Base-by-base conservation (phyloP, 73 alveolate genomes). In the Stentor roeselii region DNA sequence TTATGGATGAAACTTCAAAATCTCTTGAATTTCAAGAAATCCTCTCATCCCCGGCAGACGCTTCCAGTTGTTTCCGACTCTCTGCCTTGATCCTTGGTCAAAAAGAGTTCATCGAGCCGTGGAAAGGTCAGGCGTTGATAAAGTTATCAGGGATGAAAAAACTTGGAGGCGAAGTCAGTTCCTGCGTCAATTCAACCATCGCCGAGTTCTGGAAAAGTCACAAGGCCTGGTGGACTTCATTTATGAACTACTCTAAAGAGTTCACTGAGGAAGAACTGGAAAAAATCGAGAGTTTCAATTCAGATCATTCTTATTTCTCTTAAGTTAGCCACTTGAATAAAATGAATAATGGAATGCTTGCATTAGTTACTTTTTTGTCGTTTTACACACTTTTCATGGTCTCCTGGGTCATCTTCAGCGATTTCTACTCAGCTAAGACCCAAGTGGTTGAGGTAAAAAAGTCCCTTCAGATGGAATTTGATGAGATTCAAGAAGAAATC, bases 121-220 rank as follows among this genome's bases (percentile, higher is more conserved):
- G 80, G 80, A 67, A 67, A 67, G 80, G 80, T 14, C 41, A 67
- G 11, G 80, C 80, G 34, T 11, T 67, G 14, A 2, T 67, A 15
- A 30, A 30, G 41, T 67, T 67, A 40, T 67, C 42, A 27, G 34
- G 80, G 41, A 67, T 67, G 80, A 67, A 67, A 67, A 67, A 32
- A 67, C 41, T 27, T 21, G 80, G 80, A 21, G 37, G 41, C 21
- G 80, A 67, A 67, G 34, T 67, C 11, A 11, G 42, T 27, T 34
- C 37, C 50, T 67, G 80, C 2, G 41, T 67, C 3, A 67, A 67
- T 67, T n/a, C 80, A 11, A 67, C 80, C 21, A 67, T 67, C 41
- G 80, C 80, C 34, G 80, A 67, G 21, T 67, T 67, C 41, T 67
- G 80, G 80, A 67, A 67, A 2, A 27, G 11, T 34, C 80, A 67